Conservation (phyloP, 1,139 yeast species). For the Nakaseomyces kungkrabaensis region DNA sequence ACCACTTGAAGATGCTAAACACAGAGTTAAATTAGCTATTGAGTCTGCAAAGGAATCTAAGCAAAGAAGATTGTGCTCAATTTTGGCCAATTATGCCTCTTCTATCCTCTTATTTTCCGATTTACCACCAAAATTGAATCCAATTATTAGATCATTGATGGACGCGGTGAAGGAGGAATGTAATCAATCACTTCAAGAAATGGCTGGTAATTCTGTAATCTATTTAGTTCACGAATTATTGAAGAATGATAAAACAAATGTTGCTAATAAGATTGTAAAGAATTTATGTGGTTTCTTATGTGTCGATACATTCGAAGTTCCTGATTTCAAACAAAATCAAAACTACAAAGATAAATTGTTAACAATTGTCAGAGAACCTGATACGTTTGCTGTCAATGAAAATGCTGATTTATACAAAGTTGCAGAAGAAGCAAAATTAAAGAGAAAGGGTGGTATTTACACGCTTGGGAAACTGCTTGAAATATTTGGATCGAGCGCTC, state of each 20-base stretch:
- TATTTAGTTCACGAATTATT: constrained; percentile 51
- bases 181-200: constrained; percentile 51
- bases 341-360: constrained; percentile 48
- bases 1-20: constrained; percentile 70
- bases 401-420: constrained; percentile 53
- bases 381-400: constrained; percentile 58
- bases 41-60: constrained; percentile 55
- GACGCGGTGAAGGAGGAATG: constrained; percentile 80
- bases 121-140: constrained; percentile 78
- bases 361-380: constrained; percentile 74
- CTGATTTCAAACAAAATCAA: constrained; percentile 72
- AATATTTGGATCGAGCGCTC: constrained; percentile 45
- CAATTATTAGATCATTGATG: constrained; percentile 84
- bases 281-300: constrained; percentile 89
- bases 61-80: constrained; percentile 47
- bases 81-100: constrained; percentile 68
- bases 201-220: constrained; percentile 65
- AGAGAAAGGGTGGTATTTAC: constrained; percentile 72
- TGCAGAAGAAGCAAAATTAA: constrained; percentile 64
- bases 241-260: constrained; percentile 49
- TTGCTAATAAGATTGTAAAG: constrained; percentile 80
- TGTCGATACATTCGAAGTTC: constrained; percentile 93
- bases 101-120: constrained; percentile 52
- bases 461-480: constrained; percentile 51
- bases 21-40: constrained; percentile 55